These are phyloP conservation scores for Xylariaceae sp. DNA, from an alignment of 2,329 filamentous ascomycete species.

Conservation along the genomic window DNA sequence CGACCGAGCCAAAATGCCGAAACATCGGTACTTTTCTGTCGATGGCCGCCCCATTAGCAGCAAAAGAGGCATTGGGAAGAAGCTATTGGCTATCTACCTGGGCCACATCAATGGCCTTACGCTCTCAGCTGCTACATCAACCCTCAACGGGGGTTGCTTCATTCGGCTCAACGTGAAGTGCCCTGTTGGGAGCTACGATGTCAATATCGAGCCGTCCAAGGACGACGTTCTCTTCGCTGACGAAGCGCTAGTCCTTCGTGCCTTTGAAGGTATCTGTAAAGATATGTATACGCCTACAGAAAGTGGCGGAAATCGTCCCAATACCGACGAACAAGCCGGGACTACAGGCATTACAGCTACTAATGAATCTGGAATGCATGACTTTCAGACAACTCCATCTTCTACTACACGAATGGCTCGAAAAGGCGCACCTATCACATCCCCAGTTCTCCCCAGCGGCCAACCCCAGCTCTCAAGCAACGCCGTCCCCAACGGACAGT, in stretches of 20 bases:
- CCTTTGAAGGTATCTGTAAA: constrained; percentile 38
- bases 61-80: constrained; percentile 49
- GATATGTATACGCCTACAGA: constrained; percentile 31
- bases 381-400: neutral
- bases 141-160: too few species aligned
- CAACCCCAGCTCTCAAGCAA: too few species aligned
- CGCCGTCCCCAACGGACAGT: too few species aligned
- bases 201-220: constrained; percentile 64
- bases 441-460: too few species aligned
- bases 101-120: constrained; percentile 31
- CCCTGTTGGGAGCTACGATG: constrained; percentile 56
- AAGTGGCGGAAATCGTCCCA: too few species aligned
- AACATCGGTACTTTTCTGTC: constrained; percentile 57
- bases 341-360: too few species aligned
- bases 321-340: too few species aligned
- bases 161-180: constrained; percentile 58
- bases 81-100: constrained; percentile 47
- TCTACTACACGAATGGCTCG: too few species aligned
- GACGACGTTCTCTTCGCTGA: constrained; percentile 63
- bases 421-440: too few species aligned
- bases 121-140: too few species aligned
- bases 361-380: too few species aligned
- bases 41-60: constrained; percentile 58
- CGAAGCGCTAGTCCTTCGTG: constrained; percentile 35
- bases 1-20: constrained; percentile 34